These are phyloP conservation scores for Entoloma clypeatum DNA, from an alignment of 1,284 basidiomycete species.

Conservation along the genomic window DNA sequence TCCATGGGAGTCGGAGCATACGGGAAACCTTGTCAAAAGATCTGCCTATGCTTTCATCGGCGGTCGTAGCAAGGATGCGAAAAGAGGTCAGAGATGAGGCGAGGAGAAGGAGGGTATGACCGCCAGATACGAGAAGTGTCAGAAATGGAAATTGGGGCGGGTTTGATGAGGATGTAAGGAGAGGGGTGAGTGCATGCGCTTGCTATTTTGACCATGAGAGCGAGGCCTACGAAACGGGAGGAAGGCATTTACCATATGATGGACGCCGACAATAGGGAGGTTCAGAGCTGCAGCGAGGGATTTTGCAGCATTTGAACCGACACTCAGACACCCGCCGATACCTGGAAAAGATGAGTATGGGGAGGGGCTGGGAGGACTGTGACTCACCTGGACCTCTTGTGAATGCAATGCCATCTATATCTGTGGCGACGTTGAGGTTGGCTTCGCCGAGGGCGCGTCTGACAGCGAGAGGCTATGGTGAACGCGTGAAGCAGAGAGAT, in stretches of 20 bases:
- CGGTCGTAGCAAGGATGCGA: slow-evolving; percentile 69
- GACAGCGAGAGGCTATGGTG: slow-evolving; percentile 70
- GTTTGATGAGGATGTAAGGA: slow-evolving; percentile 59
- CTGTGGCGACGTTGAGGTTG: slow-evolving; percentile 43
- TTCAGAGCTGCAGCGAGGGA: slow-evolving; percentile 71
- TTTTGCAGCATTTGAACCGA: slow-evolving; percentile 77
- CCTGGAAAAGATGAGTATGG: slow-evolving; percentile 37
- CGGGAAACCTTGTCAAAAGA: slow-evolving; percentile 80
- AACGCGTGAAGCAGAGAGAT: slow-evolving; percentile 2
- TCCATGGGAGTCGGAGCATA: slow-evolving; percentile 62
- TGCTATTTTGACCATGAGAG: no score
- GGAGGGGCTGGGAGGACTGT: slow-evolving; percentile 1
- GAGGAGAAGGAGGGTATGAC: slow-evolving; percentile 85
- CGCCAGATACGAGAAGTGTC: slow-evolving; percentile 84
- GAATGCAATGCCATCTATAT: slow-evolving; percentile 86
- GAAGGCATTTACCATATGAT: slow-evolving; percentile 77
- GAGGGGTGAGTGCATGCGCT: slow-evolving; percentile 87
- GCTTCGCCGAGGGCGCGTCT: slow-evolving; percentile 65
- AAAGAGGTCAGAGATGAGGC: slow-evolving; percentile 59
- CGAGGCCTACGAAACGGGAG: slow-evolving; percentile 1
- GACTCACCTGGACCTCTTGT: slow-evolving; percentile 80
- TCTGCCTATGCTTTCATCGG: slow-evolving; percentile 76
- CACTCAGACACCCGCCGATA: slow-evolving; percentile 76
- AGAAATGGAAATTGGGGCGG: slow-evolving; percentile 81
- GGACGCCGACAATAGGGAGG: slow-evolving; percentile 84